phyloP scores from a whole-genome alignment of 2,329 filamentous ascomycete species.

The Ceratocystiopsis brevicomis region DNA sequence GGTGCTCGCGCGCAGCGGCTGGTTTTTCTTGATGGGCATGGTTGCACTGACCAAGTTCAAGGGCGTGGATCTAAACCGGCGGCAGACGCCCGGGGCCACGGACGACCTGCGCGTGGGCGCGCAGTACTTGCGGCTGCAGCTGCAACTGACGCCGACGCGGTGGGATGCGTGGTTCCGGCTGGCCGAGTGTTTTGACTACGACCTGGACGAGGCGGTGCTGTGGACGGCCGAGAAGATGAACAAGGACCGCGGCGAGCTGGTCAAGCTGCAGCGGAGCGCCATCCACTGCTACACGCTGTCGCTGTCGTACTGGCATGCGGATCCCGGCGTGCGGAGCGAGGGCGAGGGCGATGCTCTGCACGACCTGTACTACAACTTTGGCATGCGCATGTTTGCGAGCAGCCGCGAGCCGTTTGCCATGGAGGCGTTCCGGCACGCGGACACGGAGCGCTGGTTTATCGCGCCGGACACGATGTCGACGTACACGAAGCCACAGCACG shows the following conservation, averaged over 20 bases:
- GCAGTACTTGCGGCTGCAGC: constrained; percentile 59
- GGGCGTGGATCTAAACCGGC: constrained; percentile 48
- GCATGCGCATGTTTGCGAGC: constrained; percentile 41
- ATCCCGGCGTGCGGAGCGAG: constrained; percentile 16
- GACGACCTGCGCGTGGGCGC: constrained; percentile 71
- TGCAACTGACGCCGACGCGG: constrained; percentile 62
- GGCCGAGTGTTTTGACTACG: constrained; percentile 72
- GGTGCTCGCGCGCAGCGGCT: constrained; percentile 59
- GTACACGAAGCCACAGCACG: constrained; percentile 31
- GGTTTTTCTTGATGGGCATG: constrained; percentile 84
- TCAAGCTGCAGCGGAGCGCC: constrained; percentile 56
- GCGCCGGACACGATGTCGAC: constrained; percentile 29
- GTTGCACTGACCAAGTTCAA: constrained; percentile 75
- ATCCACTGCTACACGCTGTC: constrained; percentile 62
- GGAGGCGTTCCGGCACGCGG: constrained; percentile 38
- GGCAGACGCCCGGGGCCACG: constrained; percentile 58
- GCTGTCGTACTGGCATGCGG: constrained; percentile 34
- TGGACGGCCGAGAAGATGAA: constrained; percentile 89
- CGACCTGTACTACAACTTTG: constrained; percentile 41
- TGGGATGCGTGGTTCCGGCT: constrained; percentile 88
- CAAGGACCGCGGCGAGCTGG: constrained; percentile 55
- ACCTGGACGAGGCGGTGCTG: constrained; percentile 68
- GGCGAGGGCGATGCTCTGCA: constrained; percentile 34
- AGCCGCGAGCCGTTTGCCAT: constrained; percentile 43
- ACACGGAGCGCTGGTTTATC: constrained; percentile 39